phyloP scores from a whole-genome alignment of 805 yeast genomes.

The Metschnikowia matae region DNA sequence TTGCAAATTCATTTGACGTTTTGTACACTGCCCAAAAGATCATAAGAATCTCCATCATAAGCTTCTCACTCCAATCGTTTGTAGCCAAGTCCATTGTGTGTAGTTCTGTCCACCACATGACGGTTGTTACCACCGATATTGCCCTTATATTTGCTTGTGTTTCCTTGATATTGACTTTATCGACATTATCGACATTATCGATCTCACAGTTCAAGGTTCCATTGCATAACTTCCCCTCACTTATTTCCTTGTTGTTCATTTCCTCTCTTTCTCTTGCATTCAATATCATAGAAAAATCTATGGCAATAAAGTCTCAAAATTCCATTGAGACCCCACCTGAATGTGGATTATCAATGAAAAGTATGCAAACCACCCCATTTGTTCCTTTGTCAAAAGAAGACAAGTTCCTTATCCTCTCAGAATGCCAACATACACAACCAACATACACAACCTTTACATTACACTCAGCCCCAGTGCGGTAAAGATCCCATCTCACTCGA shows the following conservation, averaged over 20 bases:
- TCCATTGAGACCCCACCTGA: background rate
- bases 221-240: background rate
- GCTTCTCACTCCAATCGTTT: background rate
- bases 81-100: background rate
- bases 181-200: too few relatives aligned
- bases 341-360: background rate
- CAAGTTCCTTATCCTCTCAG: background rate
- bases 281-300: background rate
- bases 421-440: too few relatives aligned
- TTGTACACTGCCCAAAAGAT: background rate
- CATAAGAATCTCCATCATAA: background rate
- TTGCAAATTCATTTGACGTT: background rate
- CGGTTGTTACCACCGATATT: background rate
- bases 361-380: background rate
- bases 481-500: background rate
- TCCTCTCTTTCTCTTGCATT: background rate
- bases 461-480: background rate
- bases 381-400: background rate
- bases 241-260: background rate
- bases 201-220: slow-evolving; percentile 1
- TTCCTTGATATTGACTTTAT: background rate
- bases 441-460: background rate
- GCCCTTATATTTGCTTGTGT: background rate
- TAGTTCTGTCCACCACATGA: background rate
- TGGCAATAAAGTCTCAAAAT: background rate